These are phyloP conservation scores for Cercospora nicotianae DNA, from an alignment of 2,329 filamentous ascomycete genomes.

Conservation along the genomic window DNA sequence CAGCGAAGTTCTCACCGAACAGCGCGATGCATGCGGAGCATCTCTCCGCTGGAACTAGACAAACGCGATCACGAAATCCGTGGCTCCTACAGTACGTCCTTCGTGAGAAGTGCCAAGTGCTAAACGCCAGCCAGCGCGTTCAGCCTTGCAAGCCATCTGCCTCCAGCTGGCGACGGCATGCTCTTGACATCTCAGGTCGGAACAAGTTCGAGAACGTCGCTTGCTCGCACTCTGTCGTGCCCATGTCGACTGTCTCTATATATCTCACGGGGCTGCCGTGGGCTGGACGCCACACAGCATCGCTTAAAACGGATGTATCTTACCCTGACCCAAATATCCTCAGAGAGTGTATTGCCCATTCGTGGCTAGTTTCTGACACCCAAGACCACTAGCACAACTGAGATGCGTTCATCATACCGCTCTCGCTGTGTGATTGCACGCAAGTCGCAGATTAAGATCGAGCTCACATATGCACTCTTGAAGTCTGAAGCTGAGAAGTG, in stretches of 20 bases:
- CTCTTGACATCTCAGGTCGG: neutral
- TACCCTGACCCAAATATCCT: neutral
- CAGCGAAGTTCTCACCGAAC: neutral
- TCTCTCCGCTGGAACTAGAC: neutral
- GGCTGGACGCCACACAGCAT: slow-evolving; percentile 3
- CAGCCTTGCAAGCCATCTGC: neutral
- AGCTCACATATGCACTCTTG: slow-evolving; percentile 8
- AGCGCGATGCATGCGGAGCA: neutral
- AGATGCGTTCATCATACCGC: neutral
- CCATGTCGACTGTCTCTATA: neutral
- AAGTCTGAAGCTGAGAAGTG: slow-evolving; percentile 10
- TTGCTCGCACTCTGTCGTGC: neutral
- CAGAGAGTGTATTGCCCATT: neutral
- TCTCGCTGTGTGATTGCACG: neutral
- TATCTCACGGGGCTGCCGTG: slow-evolving; percentile 4
- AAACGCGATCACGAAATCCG: neutral
- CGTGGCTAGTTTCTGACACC: neutral
- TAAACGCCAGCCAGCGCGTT: neutral
- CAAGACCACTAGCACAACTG: neutral
- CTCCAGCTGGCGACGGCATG: neutral
- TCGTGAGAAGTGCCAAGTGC: neutral
- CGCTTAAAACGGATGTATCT: neutral
- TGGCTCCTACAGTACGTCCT: neutral
- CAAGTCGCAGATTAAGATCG: neutral
- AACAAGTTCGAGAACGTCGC: neutral